Evolutionary conservation across 495 filamentous ascomycete species (phyloP).

Genomic region (Clohesyomyces aquaticus): DNA sequence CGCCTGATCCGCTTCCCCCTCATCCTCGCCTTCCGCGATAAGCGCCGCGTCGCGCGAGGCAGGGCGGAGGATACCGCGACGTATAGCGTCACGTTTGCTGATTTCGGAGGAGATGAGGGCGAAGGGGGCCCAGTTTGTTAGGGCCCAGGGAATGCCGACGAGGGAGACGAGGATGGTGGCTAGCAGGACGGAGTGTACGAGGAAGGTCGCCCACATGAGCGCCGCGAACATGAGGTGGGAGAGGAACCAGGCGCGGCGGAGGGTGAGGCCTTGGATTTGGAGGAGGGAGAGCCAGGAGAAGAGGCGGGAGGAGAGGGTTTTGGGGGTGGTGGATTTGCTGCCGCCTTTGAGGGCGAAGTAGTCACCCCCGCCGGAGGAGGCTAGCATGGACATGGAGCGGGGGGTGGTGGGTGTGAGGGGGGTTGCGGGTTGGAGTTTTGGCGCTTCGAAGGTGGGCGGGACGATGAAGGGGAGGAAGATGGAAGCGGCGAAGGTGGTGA

Average conservation of each 20-base stretch:
- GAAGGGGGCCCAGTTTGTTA: conserved; percentile 90
- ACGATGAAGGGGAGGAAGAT: conserved; percentile 81
- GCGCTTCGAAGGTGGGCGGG: conserved; percentile 68
- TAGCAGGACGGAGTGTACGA: conserved; percentile 65
- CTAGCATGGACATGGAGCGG: not conserved
- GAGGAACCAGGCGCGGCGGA: conserved; percentile 82
- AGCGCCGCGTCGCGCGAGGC: conserved; percentile 38
- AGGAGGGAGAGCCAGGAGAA: conserved; percentile 50
- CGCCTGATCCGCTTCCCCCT: conserved; percentile 68
- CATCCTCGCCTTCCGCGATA: conserved; percentile 50
- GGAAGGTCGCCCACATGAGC: conserved; percentile 79
- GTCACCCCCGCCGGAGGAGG: conserved; percentile 14
- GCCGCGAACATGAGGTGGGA: conserved; percentile 77
- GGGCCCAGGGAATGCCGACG: conserved; percentile 84
- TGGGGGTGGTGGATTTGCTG: conserved; percentile 13
- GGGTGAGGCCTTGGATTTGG: conserved; percentile 77
- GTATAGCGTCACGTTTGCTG: conserved; percentile 70
- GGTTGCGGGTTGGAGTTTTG: conserved; percentile 30
- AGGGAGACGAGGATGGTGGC: conserved; percentile 76
- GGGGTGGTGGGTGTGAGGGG: conserved; percentile 19
- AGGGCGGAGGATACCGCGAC: conserved; percentile 56
- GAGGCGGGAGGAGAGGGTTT: conserved; percentile 23
- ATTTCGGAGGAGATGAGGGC: conserved; percentile 90
- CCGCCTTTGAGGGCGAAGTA: conserved; percentile 41
- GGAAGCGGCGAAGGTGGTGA: conserved; percentile 77